These are phyloP conservation scores for Fusarium sp. DNA, from an alignment of 2,329 filamentous ascomycete species.

Conservation along the genomic window DNA sequence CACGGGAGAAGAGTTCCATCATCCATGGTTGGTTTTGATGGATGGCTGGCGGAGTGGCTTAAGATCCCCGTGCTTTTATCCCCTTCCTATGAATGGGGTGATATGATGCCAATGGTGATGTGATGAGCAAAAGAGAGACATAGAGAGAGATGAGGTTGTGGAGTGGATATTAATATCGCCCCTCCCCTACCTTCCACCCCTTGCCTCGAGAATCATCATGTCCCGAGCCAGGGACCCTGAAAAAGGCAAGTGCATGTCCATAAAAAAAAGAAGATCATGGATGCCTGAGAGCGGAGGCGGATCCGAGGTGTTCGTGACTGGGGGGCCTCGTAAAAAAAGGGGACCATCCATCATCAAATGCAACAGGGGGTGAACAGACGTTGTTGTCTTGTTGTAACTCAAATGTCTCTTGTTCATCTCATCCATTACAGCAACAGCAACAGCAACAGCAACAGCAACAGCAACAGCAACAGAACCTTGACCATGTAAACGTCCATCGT, in stretches of 20 bases:
- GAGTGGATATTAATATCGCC: conserved; percentile 15
- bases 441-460: not conserved
- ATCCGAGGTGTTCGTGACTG: conserved; percentile 40
- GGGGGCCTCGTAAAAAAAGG: conserved; percentile 23
- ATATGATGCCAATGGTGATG: conserved; percentile 21
- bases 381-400: not conserved
- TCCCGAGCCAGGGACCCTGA: conserved; percentile 19
- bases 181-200: not conserved
- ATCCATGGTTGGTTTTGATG: not conserved
- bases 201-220: not conserved
- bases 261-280: not conserved
- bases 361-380: not conserved
- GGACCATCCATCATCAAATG: not conserved
- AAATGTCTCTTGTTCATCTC: conserved; percentile 4
- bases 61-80: not conserved
- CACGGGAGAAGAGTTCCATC: conserved; percentile 11
- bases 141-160: conserved; percentile 35
- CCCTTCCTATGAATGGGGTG: conserved; percentile 16
- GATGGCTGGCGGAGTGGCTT: conserved; percentile 7
- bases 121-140: not conserved
- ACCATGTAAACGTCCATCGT: not conserved
- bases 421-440: not conserved
- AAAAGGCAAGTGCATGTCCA: not conserved
- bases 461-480: not conserved
- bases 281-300: conserved; percentile 25